Base-by-base conservation (phyloP, 2,329 filamentous ascomycete genomes). In the Ilyonectria destructans region DNA sequence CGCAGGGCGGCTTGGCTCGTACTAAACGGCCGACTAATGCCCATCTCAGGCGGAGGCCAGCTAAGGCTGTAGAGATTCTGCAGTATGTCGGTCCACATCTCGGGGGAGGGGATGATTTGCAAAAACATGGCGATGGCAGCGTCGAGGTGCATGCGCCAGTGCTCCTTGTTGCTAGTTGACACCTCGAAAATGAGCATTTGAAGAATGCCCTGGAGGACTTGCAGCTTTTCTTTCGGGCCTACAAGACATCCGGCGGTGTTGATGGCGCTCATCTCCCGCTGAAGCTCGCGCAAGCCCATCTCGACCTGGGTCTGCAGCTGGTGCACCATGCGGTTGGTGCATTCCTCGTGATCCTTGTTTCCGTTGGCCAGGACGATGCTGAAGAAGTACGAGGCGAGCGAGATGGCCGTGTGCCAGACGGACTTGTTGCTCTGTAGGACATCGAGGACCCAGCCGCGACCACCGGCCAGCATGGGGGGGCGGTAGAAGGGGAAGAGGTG, bases 401-500 rank as follows among this genome's bases (percentile, higher is more conserved):
- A 86, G 19, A 90, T 80, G 54, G 85, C 84, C 2, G 87, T 86
- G 76, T 90, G 87, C 77, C 87, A 89, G 21, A 90, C 82, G 1
- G 87, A 83, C 68, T 86, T 87, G 77, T 89, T 90, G 67, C 83
- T 85, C 62, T 87, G 83, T 10, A 91, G 81, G 48, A 89, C 80
- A 33, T 87, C 85, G 40, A 91, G 80, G 31, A 91, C 81, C 90
- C 89, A 92, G 29, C 86, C 85, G 56, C 87, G 85, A 15, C 89
- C 89, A n/a, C 88, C 86, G 63, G 87, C 82, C 4, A 88, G 81
- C 6, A 89, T 75, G 2, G 83, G 82, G 1, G 90, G 89, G 3
- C 84, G 84, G 77, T 91, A 91, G 75, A 90, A 88, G 2, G 90
- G 90, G 74, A 89, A 91, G 1, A 91, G 79, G 70, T 90, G 88